These are phyloP conservation scores for Beauveria medogensis DNA, from an alignment of 2,329 filamentous ascomycete genomes.

Conservation along the genomic window DNA sequence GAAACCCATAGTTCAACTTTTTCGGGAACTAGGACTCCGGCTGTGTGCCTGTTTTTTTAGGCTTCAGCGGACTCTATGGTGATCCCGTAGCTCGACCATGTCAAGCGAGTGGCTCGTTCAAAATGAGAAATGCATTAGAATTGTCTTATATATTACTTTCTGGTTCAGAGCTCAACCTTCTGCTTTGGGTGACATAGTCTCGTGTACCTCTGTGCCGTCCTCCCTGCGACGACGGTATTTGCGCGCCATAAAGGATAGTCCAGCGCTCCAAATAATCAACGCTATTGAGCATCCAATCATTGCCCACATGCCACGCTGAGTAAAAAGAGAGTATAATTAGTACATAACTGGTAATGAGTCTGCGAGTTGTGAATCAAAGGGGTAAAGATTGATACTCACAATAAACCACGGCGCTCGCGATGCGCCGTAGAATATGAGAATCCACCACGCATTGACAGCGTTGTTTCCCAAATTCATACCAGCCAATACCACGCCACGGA, in stretches of 20 bases:
- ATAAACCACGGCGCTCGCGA: constrained; percentile 58
- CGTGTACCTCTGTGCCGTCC: background rate
- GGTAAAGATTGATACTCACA: constrained; percentile 30
- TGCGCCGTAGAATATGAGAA: constrained; percentile 61
- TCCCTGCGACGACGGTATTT: background rate
- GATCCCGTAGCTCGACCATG: too few relatives aligned
- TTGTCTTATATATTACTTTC: background rate
- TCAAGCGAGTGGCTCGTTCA: background rate
- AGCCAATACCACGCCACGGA: constrained; percentile 59
- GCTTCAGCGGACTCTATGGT: background rate
- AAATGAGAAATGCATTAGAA: background rate
- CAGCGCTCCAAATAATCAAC: constrained; percentile 50
- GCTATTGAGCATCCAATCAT: constrained; percentile 59
- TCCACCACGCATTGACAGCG: constrained; percentile 67
- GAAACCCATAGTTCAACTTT: background rate
- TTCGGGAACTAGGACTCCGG: background rate
- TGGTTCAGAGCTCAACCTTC: background rate
- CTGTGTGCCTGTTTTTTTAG: constrained; percentile 5
- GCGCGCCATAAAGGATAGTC: constrained; percentile 33
- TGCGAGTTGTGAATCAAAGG: background rate
- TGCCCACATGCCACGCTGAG: constrained; percentile 60
- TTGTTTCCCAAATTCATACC: constrained; percentile 65
- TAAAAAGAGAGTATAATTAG: background rate
- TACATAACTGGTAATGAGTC: background rate
- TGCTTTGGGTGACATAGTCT: background rate